Base-by-base conservation (phyloP, 495 filamentous ascomycete genomes). In the Penicillium salamii region DNA sequence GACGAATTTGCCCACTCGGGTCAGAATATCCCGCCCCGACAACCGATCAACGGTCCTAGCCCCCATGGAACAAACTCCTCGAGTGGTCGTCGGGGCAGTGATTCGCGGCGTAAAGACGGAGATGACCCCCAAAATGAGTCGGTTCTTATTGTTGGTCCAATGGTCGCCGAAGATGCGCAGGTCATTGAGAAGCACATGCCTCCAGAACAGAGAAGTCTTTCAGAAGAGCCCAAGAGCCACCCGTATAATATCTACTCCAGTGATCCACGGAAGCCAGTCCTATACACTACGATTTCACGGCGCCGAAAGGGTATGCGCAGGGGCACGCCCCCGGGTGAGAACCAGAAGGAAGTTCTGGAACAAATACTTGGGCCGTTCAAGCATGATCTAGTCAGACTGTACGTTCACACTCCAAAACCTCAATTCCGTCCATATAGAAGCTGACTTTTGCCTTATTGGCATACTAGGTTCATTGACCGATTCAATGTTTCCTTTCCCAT, bases 401-500 rank as follows among this genome's bases (percentile, higher is more conserved):
- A 69, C 45, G 76, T 20, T 26, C 1, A 20, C 35, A 5, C 2
- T 17, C 2, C n/a, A n/a, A 4, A 6, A 2, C 3, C 7, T 21
- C 9, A 15, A 23, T 38, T 31, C 35, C 8, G 14, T 33, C 18
- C 13, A 26, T 15, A 34, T 35, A 9, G 11, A 13, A 13, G 2
- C 57, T 63, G 20, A 63, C 39, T 34, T 13, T 15, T 19, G 1
- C 8, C 45, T 31, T 7, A 21, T 51, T n/a, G 18, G 31, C 12
- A 1, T 13, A 20, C 34, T 46, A 79, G 76, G 34, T 79, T 78
- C 42, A 65, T 80, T 37, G 66, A 74, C 44, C 59, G 74, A 14
- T 72, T 80, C 52, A 78, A 82, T 56, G 63, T 66, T 24, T 73
- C 75, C 26, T 79, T 82, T 45, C 78, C 78, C 0, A 68, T 82